Percentiles rank a stretch among this genome's conserved stretches.
Conservation (phyloP, 1,139 yeast genomes). For the Geotrichum aggregatum region DNA sequence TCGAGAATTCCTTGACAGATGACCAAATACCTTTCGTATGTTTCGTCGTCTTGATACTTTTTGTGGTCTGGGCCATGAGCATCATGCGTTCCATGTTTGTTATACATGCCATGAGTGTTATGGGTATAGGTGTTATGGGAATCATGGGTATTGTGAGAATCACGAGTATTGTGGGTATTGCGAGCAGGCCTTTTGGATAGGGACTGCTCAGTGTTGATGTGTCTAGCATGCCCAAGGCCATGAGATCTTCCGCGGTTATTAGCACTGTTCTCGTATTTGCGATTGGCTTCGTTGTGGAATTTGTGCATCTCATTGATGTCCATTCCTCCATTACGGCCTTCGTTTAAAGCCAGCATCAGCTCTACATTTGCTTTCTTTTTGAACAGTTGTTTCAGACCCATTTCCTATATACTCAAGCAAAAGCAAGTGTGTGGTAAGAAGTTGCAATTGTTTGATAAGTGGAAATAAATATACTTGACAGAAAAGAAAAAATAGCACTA, state of each 20-base stretch:
- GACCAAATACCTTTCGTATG: background rate
- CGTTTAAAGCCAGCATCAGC: background rate
- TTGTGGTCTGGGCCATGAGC: no score
- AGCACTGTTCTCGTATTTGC: no score
- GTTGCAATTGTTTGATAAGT: background rate
- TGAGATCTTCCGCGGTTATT: no score
- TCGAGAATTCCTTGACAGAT: background rate
- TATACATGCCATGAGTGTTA: no score
- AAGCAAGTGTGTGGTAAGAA: background rate
- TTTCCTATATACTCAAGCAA: background rate
- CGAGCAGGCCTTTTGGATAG: no score
- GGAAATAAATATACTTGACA: background rate
- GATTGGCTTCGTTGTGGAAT: background rate
- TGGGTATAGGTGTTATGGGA: no score
- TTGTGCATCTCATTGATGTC: background rate
- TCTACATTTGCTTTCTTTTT: background rate
- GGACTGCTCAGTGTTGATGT: no score
- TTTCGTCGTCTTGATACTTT: background rate
- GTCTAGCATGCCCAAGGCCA: no score
- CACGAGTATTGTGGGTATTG: no score
- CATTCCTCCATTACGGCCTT: background rate
- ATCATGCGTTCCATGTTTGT: no score
- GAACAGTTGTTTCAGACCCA: constrained; percentile 1
- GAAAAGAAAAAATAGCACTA: background rate
- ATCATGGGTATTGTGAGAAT: no score